Conservation (phyloP, 805 yeast genomes). For the Maudiozyma pseudohumilis region DNA sequence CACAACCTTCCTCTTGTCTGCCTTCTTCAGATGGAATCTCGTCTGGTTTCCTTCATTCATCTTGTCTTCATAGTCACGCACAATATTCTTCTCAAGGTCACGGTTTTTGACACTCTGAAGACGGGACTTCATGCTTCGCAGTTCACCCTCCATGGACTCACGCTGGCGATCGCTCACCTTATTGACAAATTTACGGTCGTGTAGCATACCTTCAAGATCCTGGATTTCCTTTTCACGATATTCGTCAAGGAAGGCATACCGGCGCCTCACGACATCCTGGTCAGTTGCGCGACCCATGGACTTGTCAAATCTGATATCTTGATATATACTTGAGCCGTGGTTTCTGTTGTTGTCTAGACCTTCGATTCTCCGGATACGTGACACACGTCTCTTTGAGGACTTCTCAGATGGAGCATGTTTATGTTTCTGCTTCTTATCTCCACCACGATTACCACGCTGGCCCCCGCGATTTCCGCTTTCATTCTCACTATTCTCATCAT, state of each 20-base stretch:
- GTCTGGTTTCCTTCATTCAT: constrained; percentile 42
- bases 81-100: constrained; percentile 61
- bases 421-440: constrained; percentile 30
- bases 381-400: constrained; percentile 63
- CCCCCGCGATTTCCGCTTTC: constrained; percentile 5
- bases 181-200: constrained; percentile 39
- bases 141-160: constrained; percentile 41
- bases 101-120: constrained; percentile 59
- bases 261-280: constrained; percentile 50
- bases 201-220: constrained; percentile 46
- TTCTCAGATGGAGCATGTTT: constrained; percentile 87
- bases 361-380: constrained; percentile 63
- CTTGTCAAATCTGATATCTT: constrained; percentile 85
- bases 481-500: constrained; percentile 10
- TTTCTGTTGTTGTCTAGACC: constrained; percentile 41
- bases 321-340: constrained; percentile 37
- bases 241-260: constrained; percentile 78
- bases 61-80: constrained; percentile 48
- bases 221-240: constrained; percentile 68
- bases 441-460: not conserved
- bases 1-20: constrained; percentile 62
- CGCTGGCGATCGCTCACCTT: constrained; percentile 36
- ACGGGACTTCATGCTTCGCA: constrained; percentile 59
- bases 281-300: constrained; percentile 83
- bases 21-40: constrained; percentile 51